phyloP scores from a whole-genome alignment of 2,329 filamentous ascomycete species.

The Mycosphaerella sp. region DNA sequence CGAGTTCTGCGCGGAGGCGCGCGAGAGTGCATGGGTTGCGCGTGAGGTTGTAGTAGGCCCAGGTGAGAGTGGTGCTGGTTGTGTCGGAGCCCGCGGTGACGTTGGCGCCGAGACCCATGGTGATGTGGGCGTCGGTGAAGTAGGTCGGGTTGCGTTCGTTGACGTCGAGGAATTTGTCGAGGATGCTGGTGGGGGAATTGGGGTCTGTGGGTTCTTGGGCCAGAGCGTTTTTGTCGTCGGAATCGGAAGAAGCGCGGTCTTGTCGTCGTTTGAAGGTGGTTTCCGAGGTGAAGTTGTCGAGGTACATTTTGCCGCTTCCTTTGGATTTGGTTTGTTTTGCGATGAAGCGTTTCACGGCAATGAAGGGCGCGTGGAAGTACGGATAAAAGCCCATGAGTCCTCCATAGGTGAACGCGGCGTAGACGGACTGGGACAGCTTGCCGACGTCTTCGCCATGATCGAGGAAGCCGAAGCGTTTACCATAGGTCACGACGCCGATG shows the following conservation, averaged over 20 bases:
- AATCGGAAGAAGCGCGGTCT: conserved; percentile 4
- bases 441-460: conserved; percentile 33
- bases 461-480: conserved; percentile 35
- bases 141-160: conserved; percentile 34
- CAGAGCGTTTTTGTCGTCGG: neutral
- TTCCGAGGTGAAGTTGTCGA: conserved; percentile 10
- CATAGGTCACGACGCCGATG: conserved; percentile 33
- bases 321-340: neutral
- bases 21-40: conserved; percentile 21
- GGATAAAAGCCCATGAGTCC: conserved; percentile 9
- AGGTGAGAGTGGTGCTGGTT: conserved; percentile 31
- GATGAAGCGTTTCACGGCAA: neutral
- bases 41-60: conserved; percentile 31
- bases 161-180: conserved; percentile 34
- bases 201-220: neutral
- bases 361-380: conserved; percentile 4
- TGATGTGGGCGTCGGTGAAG: conserved; percentile 35
- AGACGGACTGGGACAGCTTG: conserved; percentile 10
- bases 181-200: conserved; percentile 24
- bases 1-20: conserved; percentile 20
- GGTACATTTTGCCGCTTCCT: conserved; percentile 13
- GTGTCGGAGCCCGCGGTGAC: conserved; percentile 31
- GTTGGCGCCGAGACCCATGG: conserved; percentile 28
- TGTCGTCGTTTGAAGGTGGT: conserved; percentile 6
- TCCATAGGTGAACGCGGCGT: conserved; percentile 8